Conservation (phyloP, 192 early-diverging fungal genomes). For the Rhizoclosmatium sp. region DNA sequence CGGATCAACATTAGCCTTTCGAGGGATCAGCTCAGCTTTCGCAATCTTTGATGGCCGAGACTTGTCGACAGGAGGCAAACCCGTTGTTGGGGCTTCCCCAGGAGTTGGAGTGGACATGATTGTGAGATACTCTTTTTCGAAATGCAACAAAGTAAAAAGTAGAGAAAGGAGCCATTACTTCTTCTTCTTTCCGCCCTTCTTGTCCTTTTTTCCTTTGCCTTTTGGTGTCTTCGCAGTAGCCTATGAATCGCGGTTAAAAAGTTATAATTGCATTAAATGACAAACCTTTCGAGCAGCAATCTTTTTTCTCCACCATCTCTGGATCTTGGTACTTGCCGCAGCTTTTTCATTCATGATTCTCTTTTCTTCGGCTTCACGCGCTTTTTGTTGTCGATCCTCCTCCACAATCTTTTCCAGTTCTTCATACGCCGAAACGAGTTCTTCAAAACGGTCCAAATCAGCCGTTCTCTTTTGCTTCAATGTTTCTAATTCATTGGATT, state of each 20-base stretch:
- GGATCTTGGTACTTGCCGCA: constrained; percentile 49
- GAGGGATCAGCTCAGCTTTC: constrained; percentile 4
- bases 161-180: not conserved
- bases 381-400: constrained; percentile 51
- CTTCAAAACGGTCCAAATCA: constrained; percentile 67
- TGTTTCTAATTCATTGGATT: constrained; percentile 58
- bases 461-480: constrained; percentile 56
- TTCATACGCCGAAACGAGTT: constrained; percentile 61
- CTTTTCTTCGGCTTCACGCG: constrained; percentile 54
- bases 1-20: constrained; percentile 9
- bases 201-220: constrained; percentile 26
- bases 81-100: not conserved
- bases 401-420: constrained; percentile 64
- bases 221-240: constrained; percentile 27
- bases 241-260: not conserved
- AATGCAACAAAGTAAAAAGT: not conserved
- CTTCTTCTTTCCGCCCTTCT: constrained; percentile 25
- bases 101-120: not conserved
- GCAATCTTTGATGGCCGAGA: not conserved
- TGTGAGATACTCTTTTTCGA: not conserved
- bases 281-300: constrained; percentile 12
- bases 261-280: not conserved
- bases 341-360: constrained; percentile 36
- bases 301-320: constrained; percentile 55
- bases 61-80: not conserved